phyloP scores from a whole-genome alignment of 306 rosid genomes.

The Purshia tridentata region DNA sequence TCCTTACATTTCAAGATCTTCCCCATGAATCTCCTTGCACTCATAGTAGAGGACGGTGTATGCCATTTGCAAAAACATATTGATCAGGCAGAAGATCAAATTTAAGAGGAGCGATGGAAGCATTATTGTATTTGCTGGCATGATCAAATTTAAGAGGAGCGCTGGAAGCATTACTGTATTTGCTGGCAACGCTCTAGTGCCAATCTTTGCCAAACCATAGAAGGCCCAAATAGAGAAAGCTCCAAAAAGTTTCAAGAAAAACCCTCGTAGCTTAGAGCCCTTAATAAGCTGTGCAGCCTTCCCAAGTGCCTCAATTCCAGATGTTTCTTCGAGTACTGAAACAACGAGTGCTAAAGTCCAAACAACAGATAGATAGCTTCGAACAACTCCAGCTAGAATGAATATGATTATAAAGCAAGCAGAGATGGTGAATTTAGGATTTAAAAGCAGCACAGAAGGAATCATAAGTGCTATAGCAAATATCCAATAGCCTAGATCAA shows the following conservation, averaged over 20 bases:
- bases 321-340: constrained; percentile 24
- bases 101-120: too few species aligned
- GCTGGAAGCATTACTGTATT: background rate
- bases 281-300: constrained; percentile 21
- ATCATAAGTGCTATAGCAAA: too few species aligned
- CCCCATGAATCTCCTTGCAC: constrained; percentile 36
- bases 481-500: background rate
- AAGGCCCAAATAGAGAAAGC: background rate
- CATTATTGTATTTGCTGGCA: too few species aligned
- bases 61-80: constrained; percentile 6
- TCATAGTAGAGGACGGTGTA: constrained; percentile 29
- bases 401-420: background rate
- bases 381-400: background rate
- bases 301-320: constrained; percentile 26
- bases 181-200: background rate
- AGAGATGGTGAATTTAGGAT: background rate
- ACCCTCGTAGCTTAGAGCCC: constrained; percentile 15
- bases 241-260: constrained; percentile 15
- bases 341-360: constrained; percentile 28
- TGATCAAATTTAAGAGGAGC: background rate
- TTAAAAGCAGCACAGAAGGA: too few species aligned
- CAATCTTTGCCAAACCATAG: background rate
- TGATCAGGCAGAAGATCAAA: background rate
- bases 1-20: constrained; percentile 30
- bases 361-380: constrained; percentile 7